Conservation (phyloP, 345 rosid species). For the Pistacia atlantica region DNA sequence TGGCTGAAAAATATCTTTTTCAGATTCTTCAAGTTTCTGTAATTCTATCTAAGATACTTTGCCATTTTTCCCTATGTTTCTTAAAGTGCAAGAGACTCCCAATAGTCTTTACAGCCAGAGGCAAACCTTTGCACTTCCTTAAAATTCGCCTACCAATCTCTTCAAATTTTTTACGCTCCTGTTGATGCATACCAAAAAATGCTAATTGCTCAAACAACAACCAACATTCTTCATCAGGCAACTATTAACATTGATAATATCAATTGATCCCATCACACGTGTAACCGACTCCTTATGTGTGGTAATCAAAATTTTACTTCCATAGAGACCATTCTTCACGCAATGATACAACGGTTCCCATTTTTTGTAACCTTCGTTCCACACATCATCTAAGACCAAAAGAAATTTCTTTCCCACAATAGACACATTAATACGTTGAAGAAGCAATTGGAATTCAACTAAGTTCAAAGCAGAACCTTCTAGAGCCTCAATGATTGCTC, state of each 20-base stretch:
- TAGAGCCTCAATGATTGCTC: background rate
- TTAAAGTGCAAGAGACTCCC: background rate
- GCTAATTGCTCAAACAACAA: background rate
- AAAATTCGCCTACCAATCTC: background rate
- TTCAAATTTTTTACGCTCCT: background rate
- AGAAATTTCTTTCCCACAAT: too few relatives aligned
- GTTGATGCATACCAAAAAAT: background rate
- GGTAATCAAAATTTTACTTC: background rate
- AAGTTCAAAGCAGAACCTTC: background rate
- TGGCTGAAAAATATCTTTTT: too few relatives aligned
- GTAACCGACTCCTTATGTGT: background rate
- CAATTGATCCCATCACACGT: background rate
- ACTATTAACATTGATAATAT: background rate
- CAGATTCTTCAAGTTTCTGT: too few relatives aligned
- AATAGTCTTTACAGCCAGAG: background rate
- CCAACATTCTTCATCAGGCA: background rate
- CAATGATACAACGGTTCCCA: background rate
- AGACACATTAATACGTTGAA: too few relatives aligned
- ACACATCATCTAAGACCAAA: too few relatives aligned
- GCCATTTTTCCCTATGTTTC: background rate
- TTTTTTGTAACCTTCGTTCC: too few relatives aligned
- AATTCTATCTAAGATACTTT: too few relatives aligned
- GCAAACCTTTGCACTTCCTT: background rate
- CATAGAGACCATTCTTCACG: background rate
- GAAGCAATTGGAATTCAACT: background rate